Conservation (phyloP, 139 green algal genomes). For the Yamagishiella unicocca region DNA sequence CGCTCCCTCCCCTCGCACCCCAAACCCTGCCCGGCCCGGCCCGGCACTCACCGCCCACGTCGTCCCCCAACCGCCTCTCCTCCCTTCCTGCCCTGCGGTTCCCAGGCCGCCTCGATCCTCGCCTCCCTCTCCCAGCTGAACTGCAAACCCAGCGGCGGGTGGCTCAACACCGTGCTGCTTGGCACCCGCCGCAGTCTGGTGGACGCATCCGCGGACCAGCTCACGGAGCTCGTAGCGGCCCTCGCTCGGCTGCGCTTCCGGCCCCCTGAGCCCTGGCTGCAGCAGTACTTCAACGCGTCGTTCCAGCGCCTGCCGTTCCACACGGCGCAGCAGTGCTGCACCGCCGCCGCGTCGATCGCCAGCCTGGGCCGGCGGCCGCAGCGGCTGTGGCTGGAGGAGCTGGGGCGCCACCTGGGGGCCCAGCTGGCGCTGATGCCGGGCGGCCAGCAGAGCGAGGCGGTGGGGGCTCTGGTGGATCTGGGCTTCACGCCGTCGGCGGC, state of each 20-base stretch:
- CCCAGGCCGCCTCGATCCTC: slow-evolving; percentile 2
- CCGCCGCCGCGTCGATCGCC: slow-evolving; percentile 28
- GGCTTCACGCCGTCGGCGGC: slow-evolving; percentile 10
- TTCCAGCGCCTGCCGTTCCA: slow-evolving; percentile 42
- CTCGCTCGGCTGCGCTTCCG: slow-evolving; percentile 40
- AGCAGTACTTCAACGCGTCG: slow-evolving; percentile 43
- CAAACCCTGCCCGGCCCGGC: no score
- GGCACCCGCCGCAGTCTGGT: slow-evolving; percentile 35
- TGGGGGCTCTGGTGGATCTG: slow-evolving; percentile 44
- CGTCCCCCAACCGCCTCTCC: no score
- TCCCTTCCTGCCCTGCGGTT: background rate
- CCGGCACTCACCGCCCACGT: no score
- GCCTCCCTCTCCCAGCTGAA: slow-evolving; percentile 37
- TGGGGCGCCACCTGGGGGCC: slow-evolving; percentile 24
- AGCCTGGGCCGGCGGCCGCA: slow-evolving; percentile 50
- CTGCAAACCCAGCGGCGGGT: slow-evolving; percentile 7
- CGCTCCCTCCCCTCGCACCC: no score
- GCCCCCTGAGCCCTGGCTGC: slow-evolving; percentile 54
- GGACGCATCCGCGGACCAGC: background rate
- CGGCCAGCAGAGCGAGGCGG: slow-evolving; percentile 37
- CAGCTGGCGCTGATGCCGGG: slow-evolving; percentile 35
- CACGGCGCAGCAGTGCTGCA: slow-evolving; percentile 43
- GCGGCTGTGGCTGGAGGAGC: slow-evolving; percentile 52
- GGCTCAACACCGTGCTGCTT: slow-evolving; percentile 12
- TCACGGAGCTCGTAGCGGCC: slow-evolving; percentile 24